Evolutionary conservation across 129 eudicot species (phyloP).

Genomic region (Gnaphalium uliginosum): DNA sequence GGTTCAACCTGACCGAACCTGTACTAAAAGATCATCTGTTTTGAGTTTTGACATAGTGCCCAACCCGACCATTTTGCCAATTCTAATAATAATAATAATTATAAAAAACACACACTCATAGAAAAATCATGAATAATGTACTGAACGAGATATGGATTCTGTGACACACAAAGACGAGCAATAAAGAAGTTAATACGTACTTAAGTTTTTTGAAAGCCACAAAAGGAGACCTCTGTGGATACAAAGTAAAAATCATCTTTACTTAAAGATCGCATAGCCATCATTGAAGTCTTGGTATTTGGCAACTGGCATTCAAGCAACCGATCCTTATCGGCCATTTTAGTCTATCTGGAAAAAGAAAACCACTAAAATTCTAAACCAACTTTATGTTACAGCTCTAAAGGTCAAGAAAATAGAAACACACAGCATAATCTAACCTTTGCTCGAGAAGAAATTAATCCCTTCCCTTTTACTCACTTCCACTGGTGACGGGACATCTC

Average conservation of each 20-base stretch:
- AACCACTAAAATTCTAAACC: slow-evolving; percentile 13
- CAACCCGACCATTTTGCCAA: not conserved
- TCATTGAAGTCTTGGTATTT: slow-evolving; percentile 57
- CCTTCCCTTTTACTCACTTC: slow-evolving; percentile 85
- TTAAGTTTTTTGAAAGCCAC: slow-evolving; percentile 30
- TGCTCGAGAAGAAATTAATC: slow-evolving; percentile 45
- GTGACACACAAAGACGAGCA: slow-evolving; percentile 8
- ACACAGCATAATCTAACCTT: slow-evolving; percentile 44
- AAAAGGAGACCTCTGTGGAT: slow-evolving; percentile 55
- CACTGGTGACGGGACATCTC: slow-evolving; percentile 82
- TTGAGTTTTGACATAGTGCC: not conserved
- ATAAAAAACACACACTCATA: not conserved
- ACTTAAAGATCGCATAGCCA: slow-evolving; percentile 61
- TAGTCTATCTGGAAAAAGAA: slow-evolving; percentile 36
- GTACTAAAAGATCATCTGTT: not conserved
- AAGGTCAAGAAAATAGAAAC: not conserved
- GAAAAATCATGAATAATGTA: slow-evolving; percentile 1
- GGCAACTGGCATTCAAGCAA: slow-evolving; percentile 59
- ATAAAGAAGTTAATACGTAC: slow-evolving; percentile 6
- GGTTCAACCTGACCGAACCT: not conserved
- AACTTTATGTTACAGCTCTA: not conserved
- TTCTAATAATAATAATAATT: too few species aligned
- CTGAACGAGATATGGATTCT: too few species aligned
- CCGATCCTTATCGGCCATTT: slow-evolving; percentile 80
- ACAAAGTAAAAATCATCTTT: slow-evolving; percentile 66